These are phyloP conservation scores for Daphne laureola DNA, from an alignment of 441 rosid species.

Conservation along the genomic window DNA sequence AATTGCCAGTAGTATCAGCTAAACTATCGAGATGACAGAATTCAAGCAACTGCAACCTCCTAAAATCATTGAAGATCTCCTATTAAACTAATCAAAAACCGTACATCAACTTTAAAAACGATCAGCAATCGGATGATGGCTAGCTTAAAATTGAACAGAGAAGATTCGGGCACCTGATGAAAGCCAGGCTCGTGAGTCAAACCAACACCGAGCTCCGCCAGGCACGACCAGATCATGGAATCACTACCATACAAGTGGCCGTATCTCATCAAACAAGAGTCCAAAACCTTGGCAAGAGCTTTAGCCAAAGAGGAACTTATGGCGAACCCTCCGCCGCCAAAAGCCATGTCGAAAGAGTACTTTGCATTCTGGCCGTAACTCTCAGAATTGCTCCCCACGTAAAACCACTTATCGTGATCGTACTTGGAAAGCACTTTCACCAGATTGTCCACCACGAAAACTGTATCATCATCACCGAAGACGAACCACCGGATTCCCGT, in stretches of 20 bases:
- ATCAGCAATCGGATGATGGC: too few relatives aligned
- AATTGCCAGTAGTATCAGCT: background rate
- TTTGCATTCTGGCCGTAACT: constrained; percentile 64
- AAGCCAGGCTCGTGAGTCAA: constrained; percentile 86
- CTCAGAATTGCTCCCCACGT: constrained; percentile 80
- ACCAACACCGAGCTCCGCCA: constrained; percentile 82
- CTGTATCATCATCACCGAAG: constrained; percentile 93
- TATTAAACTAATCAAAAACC: too few relatives aligned
- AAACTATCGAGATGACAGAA: background rate
- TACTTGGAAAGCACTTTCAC: constrained; percentile 62
- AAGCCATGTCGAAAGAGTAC: constrained; percentile 81
- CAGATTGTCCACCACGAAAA: constrained; percentile 74
- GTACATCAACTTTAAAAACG: too few relatives aligned
- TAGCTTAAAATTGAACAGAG: too few relatives aligned
- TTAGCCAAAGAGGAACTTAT: constrained; percentile 58
- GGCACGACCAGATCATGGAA: constrained; percentile 71
- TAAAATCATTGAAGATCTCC: too few relatives aligned
- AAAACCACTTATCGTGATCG: constrained; percentile 65
- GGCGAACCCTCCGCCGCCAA: constrained; percentile 92
- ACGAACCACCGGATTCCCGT: constrained; percentile 74
- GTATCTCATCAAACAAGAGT: constrained; percentile 69
- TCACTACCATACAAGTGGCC: constrained; percentile 80
- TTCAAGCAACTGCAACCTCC: too few relatives aligned
- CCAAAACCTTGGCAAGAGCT: constrained; percentile 60
- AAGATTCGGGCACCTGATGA: constrained; percentile 57